Evolutionary conservation across 129 eudicot genomes (phyloP).

Genomic region (Logfia minima): DNA sequence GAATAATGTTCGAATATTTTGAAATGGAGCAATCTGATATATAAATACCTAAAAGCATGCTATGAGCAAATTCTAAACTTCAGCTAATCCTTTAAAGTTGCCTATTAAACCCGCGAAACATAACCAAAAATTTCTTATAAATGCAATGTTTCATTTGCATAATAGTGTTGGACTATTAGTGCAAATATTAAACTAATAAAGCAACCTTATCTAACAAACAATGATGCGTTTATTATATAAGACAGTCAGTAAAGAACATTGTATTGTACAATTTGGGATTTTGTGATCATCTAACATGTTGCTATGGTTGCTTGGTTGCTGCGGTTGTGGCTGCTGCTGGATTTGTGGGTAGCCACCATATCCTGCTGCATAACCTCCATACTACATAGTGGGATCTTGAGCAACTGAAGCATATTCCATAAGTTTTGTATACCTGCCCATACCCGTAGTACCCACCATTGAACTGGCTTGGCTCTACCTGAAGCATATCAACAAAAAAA

Average conservation of each 20-base stretch:
- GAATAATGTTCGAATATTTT: background rate
- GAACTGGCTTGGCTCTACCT: slow-evolving; percentile 72
- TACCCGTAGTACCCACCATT: slow-evolving; percentile 70
- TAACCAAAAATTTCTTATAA: no score
- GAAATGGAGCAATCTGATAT: background rate
- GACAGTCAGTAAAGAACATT: no score
- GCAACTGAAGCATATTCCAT: slow-evolving; percentile 70
- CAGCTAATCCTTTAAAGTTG: background rate
- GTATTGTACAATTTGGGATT: no score
- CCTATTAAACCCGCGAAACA: background rate
- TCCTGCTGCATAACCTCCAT: no score
- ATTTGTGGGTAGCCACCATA: slow-evolving; percentile 66
- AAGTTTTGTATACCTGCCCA: slow-evolving; percentile 69
- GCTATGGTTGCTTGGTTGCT: slow-evolving; percentile 30
- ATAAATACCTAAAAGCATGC: background rate
- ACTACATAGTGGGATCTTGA: no score
- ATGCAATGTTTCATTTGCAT: no score
- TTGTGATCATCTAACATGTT: slow-evolving; percentile 11
- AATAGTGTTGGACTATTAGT: no score
- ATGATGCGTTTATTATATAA: no score
- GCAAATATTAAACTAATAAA: no score
- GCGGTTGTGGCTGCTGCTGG: slow-evolving; percentile 54
- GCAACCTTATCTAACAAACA: background rate
- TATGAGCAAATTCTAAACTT: background rate
- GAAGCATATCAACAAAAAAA: no score